Percentiles rank a stretch among this genome's conserved stretches.
Evolutionary conservation across 78 protist genomes (phyloP).

Genomic region (Pigoraptor vietnamica): DNA sequence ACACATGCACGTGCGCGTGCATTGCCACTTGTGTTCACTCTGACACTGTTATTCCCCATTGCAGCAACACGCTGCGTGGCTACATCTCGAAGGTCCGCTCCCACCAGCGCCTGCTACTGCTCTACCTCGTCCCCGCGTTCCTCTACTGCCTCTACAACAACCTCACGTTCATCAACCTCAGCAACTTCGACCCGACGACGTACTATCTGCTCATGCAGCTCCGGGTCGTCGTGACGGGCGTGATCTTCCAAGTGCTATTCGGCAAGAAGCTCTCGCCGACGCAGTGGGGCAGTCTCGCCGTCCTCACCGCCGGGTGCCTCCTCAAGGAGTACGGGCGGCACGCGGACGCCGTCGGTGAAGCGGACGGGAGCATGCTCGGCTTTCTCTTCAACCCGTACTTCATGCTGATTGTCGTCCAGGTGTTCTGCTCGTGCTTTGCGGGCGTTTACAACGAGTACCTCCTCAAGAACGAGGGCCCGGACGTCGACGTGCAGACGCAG

Average conservation of each 20-base stretch:
- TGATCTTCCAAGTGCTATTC: constrained; percentile 18
- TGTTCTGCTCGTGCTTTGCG: constrained; percentile 35
- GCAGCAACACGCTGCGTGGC: not conserved
- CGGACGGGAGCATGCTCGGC: not conserved
- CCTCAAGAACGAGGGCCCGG: constrained; percentile 26
- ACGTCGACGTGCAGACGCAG: constrained; percentile 25
- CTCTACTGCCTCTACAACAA: constrained; percentile 55
- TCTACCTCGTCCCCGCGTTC: constrained; percentile 29
- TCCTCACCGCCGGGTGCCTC: constrained; percentile 35
- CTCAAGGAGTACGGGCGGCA: constrained; percentile 13
- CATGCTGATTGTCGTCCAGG: not conserved
- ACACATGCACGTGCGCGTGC: not conserved
- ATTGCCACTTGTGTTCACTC: no score
- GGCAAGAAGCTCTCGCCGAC: not conserved
- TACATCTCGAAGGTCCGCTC: not conserved
- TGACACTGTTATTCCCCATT: not conserved
- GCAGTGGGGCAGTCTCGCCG: constrained; percentile 37
- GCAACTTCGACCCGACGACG: constrained; percentile 39
- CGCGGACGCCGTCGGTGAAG: not conserved
- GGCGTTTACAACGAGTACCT: constrained; percentile 50
- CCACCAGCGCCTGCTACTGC: not conserved
- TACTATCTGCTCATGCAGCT: constrained; percentile 46
- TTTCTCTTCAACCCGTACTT: not conserved
- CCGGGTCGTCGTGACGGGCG: constrained; percentile 45
- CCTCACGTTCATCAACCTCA: constrained; percentile 36